These are phyloP conservation scores for Verticillium isaacii DNA, from an alignment of 2,329 filamentous ascomycete genomes.

Conservation along the genomic window DNA sequence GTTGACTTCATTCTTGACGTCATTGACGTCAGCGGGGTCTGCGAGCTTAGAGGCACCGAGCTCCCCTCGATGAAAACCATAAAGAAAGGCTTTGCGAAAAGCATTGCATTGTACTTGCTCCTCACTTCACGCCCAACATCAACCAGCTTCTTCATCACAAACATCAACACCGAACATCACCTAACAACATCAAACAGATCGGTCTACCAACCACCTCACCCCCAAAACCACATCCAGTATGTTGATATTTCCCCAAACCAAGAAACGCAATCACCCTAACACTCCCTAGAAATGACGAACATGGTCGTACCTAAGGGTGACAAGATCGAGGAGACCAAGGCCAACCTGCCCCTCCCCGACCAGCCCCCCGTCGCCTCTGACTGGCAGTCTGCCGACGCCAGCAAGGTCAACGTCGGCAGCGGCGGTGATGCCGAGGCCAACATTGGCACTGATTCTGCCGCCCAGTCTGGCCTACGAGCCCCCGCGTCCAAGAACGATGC, in stretches of 20 bases:
- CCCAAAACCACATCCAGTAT: background rate
- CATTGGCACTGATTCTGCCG: conserved; percentile 43
- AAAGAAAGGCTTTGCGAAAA: background rate
- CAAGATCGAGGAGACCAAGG: conserved; percentile 61
- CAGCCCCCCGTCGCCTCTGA: conserved; percentile 72
- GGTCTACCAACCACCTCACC: background rate
- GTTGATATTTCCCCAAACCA: background rate
- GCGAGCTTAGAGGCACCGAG: background rate
- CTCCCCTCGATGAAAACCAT: background rate
- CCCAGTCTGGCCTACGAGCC: conserved; percentile 49
- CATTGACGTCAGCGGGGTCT: conserved; percentile 12
- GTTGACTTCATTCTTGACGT: conserved; percentile 12
- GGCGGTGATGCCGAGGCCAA: conserved; percentile 47
- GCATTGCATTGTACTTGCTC: no score
- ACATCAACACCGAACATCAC: no score
- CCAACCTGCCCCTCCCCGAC: conserved; percentile 75
- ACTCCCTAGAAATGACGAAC: conserved; percentile 1
- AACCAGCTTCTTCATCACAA: background rate
- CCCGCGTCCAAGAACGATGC: conserved; percentile 51
- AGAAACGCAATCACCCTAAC: background rate
- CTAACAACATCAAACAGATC: no score
- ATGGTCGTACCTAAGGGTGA: conserved; percentile 54
- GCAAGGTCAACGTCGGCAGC: conserved; percentile 66
- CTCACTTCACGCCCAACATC: no score
- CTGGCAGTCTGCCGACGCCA: conserved; percentile 67